Conservation (phyloP, 2,329 filamentous ascomycete genomes). For the Thielaviopsis euricoi region DNA sequence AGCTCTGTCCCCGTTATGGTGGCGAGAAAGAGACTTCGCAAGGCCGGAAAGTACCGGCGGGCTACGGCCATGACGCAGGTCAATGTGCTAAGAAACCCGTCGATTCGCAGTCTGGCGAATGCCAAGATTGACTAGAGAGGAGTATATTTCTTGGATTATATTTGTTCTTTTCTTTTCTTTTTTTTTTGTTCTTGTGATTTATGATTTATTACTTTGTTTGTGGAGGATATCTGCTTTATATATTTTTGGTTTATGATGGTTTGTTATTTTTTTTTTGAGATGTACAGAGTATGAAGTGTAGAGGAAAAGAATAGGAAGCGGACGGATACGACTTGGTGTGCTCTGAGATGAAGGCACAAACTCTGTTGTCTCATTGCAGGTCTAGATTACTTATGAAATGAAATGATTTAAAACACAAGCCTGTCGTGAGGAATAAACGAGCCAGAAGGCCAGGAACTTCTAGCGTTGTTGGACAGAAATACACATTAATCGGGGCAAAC, state of each 20-base stretch:
- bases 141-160: background rate
- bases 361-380: no score
- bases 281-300: background rate
- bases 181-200: background rate
- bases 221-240: background rate
- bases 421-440: no score
- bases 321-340: no score
- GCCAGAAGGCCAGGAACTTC: no score
- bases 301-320: no score
- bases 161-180: background rate
- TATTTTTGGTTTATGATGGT: background rate
- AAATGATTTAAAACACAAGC: no score
- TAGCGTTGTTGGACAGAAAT: no score
- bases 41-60: conserved; percentile 68
- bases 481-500: no score
- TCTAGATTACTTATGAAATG: no score
- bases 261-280: background rate
- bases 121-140: conserved; percentile 56
- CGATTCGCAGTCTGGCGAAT: conserved; percentile 46
- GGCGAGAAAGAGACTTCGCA: conserved; percentile 73
- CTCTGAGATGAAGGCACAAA: no score
- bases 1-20: conserved; percentile 97
- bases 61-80: conserved; percentile 50
- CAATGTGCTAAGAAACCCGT: conserved; percentile 64
- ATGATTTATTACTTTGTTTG: background rate